Base-by-base conservation (phyloP, 345 rosid species). In the Iberis pinnata region DNA sequence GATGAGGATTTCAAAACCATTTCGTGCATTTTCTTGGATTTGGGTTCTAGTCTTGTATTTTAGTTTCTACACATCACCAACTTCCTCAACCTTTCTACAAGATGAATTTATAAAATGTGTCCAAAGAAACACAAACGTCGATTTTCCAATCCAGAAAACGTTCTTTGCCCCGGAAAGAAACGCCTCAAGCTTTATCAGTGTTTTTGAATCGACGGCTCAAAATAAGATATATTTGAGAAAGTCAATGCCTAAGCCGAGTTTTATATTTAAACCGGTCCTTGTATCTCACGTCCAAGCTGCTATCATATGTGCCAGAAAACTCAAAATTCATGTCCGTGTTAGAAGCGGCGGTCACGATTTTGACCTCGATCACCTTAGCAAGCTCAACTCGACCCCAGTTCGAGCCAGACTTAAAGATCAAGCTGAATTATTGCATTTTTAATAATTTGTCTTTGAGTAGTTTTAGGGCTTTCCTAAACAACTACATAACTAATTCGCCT, bases 291-390 rank as follows among this genome's bases (percentile, higher is more conserved):
- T 86, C 41, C 88, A 77, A 43, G 79, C 88, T 3, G 71, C 77
- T 40, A 73, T 86, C 36, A 62, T 77, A 6, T 86, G 95, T 46
- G 60, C 84, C 18, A 77, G 65, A 39, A 7, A 76, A 49, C 74
- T 72, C 7, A 53, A 74, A 13, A 8, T 76, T 24, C 84, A 80
- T 51, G 24, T 78, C 7, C 72, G 83, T 53, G 60, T 79, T 15
- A 78, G 87, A 2, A 81, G 89, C 3, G 89, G 93, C 0, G 96
- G 96, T 14, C 93, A 79, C 50, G 89, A 83, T 45, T 82, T 74
- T 15, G 90, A 83, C n/a, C n/a, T n/a, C n/a, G n/a, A n/a, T n/a
- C n/a, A n/a, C n/a, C n/a, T n/a, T n/a, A n/a, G n/a, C n/a, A n/a
- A n/a, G n/a, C n/a, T n/a, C n/a, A n/a, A n/a, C n/a, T n/a, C n/a